These are phyloP conservation scores for Nelumbo lutea DNA, from an alignment of 164 flowering plant species.

Conservation along the genomic window DNA sequence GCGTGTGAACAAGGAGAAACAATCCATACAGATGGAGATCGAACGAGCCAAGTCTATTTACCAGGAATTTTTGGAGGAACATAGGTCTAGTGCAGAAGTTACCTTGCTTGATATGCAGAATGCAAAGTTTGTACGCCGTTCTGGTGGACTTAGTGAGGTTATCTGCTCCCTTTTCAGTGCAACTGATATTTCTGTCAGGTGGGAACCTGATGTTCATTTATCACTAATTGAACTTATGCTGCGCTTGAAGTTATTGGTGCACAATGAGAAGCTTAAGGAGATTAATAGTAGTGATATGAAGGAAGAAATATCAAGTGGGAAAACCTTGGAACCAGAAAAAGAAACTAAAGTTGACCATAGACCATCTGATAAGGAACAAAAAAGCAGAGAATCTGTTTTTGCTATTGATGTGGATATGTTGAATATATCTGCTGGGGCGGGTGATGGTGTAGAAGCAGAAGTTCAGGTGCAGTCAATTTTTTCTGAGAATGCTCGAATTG, in stretches of 20 bases:
- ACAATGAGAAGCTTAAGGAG: slow-evolving; percentile 51
- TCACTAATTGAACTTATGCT: slow-evolving; percentile 70
- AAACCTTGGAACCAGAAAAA: slow-evolving; percentile 33
- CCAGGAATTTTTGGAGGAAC: slow-evolving; percentile 57
- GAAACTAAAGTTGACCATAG: slow-evolving; percentile 37
- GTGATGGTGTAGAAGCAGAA: slow-evolving; percentile 68
- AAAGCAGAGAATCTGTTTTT: slow-evolving; percentile 72
- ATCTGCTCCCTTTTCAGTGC: slow-evolving; percentile 96
- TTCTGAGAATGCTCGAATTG: slow-evolving; percentile 88
- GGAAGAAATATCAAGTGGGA: slow-evolving; percentile 24
- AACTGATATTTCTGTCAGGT: slow-evolving; percentile 73
- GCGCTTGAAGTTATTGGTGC: slow-evolving; percentile 51
- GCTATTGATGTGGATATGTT: slow-evolving; percentile 94
- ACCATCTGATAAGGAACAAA: slow-evolving; percentile 42
- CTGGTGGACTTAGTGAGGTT: slow-evolving; percentile 77
- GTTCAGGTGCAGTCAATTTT: slow-evolving; percentile 74
- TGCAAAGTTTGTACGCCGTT: slow-evolving; percentile 85
- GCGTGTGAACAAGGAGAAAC: slow-evolving; percentile 82
- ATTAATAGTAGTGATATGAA: slow-evolving; percentile 18
- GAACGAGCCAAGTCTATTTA: slow-evolving; percentile 85
- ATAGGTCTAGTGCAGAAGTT: slow-evolving; percentile 46
- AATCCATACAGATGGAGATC: slow-evolving; percentile 74
- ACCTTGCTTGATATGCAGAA: slow-evolving; percentile 85
- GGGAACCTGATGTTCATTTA: slow-evolving; percentile 97
- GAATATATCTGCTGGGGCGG: slow-evolving; percentile 72